These are phyloP conservation scores for Crithidia acanthocephali DNA, from an alignment of 208 protist species.

Conservation along the genomic window DNA sequence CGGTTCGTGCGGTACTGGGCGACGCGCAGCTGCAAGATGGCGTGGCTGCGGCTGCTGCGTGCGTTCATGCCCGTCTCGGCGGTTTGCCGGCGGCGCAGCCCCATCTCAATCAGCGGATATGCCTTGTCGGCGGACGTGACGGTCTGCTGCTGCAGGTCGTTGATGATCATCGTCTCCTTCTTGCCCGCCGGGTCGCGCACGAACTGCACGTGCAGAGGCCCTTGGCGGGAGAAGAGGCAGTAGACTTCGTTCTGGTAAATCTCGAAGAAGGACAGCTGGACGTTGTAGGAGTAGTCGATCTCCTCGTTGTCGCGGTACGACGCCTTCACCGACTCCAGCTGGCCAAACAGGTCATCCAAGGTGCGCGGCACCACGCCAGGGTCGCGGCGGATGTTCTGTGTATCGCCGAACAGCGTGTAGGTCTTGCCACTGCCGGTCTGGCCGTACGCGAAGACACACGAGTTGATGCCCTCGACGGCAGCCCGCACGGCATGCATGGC, in stretches of 20 bases:
- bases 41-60: constrained; percentile 93
- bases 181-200: constrained; percentile 48
- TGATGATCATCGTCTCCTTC: constrained; percentile 70
- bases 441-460: constrained; percentile 88
- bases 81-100: constrained; percentile 79
- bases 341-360: constrained; percentile 64
- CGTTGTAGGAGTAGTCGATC: constrained; percentile 67
- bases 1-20: constrained; percentile 63
- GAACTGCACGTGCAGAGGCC: constrained; percentile 69
- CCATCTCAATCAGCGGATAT: constrained; percentile 79
- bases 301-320: constrained; percentile 36
- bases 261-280: constrained; percentile 77
- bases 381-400: constrained; percentile 53
- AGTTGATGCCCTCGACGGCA: constrained; percentile 87
- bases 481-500: constrained; percentile 73
- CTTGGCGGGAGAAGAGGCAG: constrained; percentile 75
- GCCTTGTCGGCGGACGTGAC: constrained; percentile 59
- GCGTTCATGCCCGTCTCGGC: constrained; percentile 96
- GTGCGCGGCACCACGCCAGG: constrained; percentile 79
- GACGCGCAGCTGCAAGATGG: constrained; percentile 88
- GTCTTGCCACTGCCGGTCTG: constrained; percentile 90
- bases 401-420: constrained; percentile 86
- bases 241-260: constrained; percentile 84
- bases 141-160: constrained; percentile 61
- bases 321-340: constrained; percentile 51